Conservation (phyloP, 2,329 filamentous ascomycete species). For the Aureobasidium sp. region DNA sequence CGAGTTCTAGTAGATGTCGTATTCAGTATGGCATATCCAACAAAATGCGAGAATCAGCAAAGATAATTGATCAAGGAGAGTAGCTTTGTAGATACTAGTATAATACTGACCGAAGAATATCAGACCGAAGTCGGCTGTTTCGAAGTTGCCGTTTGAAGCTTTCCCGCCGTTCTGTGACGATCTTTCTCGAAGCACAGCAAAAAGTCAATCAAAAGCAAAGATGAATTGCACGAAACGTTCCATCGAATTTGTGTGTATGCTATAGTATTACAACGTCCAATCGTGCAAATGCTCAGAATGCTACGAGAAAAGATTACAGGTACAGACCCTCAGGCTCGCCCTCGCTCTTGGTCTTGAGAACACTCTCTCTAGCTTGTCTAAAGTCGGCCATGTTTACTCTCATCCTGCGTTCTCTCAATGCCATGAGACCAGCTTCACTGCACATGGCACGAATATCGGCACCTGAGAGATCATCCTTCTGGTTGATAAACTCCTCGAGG, state of each 20-base stretch:
- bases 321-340: slow-evolving; percentile 97
- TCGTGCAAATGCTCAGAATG: slow-evolving; percentile 41
- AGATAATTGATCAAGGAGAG: neutral
- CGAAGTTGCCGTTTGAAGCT: neutral
- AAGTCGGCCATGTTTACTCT: slow-evolving; percentile 99
- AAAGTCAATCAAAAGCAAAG: neutral
- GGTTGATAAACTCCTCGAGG: slow-evolving; percentile 93
- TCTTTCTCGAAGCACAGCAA: neutral
- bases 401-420: slow-evolving; percentile 90
- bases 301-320: slow-evolving; percentile 56
- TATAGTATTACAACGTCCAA: slow-evolving; percentile 14
- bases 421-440: slow-evolving; percentile 91
- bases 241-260: slow-evolving; percentile 16
- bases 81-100: slow-evolving; percentile 1
- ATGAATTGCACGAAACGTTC: neutral
- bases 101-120: neutral
- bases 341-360: slow-evolving; percentile 97
- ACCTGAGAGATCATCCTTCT: slow-evolving; percentile 95
- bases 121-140: slow-evolving; percentile 9
- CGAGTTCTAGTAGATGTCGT: neutral
- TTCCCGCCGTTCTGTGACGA: slow-evolving; percentile 4
- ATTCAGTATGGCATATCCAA: neutral
- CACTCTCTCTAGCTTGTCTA: slow-evolving; percentile 81
- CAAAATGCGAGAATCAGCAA: neutral
- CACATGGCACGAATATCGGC: slow-evolving; percentile 99